phyloP scores from a whole-genome alignment of 495 filamentous ascomycete genomes.

The Penicillium bovifimosum region DNA sequence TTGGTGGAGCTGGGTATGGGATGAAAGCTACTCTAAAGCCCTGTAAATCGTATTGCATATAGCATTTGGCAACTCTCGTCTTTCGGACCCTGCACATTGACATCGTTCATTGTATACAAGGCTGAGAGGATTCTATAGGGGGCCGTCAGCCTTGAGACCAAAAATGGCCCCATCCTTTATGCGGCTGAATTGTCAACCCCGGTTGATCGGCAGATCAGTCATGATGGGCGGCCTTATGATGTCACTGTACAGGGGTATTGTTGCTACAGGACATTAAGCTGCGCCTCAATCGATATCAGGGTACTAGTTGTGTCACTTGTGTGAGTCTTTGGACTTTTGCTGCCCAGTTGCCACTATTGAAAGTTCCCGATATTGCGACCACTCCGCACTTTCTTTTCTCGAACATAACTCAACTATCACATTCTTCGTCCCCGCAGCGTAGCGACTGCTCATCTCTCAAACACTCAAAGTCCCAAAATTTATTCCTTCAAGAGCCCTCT shows the following conservation, averaged over 20 bases:
- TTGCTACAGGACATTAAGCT: background rate
- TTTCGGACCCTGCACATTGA: too few species aligned
- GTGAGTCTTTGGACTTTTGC: background rate
- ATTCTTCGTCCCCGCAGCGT: background rate
- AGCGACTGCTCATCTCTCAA: conserved; percentile 2
- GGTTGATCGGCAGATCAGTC: too few species aligned
- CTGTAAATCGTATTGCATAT: too few species aligned
- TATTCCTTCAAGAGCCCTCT: background rate
- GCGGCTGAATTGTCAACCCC: too few species aligned
- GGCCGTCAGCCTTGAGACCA: too few species aligned
- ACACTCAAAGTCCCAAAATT: background rate
- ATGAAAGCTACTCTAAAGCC: too few species aligned
- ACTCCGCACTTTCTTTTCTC: conserved; percentile 3
- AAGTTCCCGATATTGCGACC: background rate
- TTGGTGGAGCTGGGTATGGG: too few species aligned
- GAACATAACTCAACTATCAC: background rate
- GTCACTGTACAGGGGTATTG: background rate
- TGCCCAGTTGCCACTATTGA: background rate
- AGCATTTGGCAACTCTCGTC: too few species aligned
- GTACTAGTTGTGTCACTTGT: too few species aligned
- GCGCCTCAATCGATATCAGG: background rate
- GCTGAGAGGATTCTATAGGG: too few species aligned
- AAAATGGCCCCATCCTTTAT: too few species aligned
- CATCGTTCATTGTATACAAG: too few species aligned
- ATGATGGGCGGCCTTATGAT: background rate